These are phyloP conservation scores for Colletotrichum navitas DNA, from an alignment of 2,329 filamentous ascomycete species.

Conservation along the genomic window DNA sequence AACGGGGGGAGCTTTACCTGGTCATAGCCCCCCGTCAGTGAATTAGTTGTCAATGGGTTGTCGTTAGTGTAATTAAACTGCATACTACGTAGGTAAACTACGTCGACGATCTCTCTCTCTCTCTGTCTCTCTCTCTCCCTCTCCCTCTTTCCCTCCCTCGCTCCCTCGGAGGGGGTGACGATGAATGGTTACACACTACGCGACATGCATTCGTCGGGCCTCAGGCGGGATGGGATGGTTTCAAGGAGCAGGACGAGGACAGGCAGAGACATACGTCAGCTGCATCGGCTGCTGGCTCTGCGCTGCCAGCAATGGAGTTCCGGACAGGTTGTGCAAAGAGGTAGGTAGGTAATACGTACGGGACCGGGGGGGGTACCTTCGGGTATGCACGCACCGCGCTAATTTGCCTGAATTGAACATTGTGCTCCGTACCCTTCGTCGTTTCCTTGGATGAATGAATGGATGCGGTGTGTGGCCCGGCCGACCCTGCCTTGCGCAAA, in stretches of 20 bases:
- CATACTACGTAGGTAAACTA: neutral
- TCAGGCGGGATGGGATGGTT: neutral
- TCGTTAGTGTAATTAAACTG: slow-evolving; percentile 9
- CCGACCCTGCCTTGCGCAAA: neutral
- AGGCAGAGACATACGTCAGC: slow-evolving; percentile 13
- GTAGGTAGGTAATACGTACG: no score
- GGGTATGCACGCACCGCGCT: slow-evolving; percentile 4
- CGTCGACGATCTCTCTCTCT: neutral
- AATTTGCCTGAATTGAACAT: slow-evolving; percentile 36
- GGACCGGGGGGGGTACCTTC: no score
- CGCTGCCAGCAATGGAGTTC: neutral
- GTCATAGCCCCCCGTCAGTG: neutral
- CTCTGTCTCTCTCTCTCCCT: no score
- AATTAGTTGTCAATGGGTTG: neutral
- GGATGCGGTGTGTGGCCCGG: neutral
- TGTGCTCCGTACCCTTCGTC: neutral
- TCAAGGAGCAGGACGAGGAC: slow-evolving; percentile 1
- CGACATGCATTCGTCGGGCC: neutral
- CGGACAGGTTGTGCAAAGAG: neutral
- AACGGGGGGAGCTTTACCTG: neutral
- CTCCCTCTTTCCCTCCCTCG: no score
- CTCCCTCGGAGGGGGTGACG: neutral
- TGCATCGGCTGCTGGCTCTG: slow-evolving; percentile 1
- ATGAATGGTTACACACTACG: neutral
- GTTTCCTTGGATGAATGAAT: no score